These are phyloP conservation scores for Blumeria hordei DNA, from an alignment of 2,329 filamentous ascomycete genomes.

Conservation along the genomic window DNA sequence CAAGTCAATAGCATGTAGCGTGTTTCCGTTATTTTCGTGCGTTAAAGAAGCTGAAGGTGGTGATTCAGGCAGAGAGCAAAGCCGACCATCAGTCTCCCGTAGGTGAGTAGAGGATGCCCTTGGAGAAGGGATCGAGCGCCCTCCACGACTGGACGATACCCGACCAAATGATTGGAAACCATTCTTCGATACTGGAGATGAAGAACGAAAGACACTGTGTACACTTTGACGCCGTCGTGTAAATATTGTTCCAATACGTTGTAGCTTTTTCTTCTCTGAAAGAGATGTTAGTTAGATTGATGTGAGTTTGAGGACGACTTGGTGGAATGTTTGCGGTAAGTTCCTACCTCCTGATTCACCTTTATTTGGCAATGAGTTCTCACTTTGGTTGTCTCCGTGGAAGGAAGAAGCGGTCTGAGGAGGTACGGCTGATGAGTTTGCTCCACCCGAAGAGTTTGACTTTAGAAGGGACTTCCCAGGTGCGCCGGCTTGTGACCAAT, in stretches of 20 bases:
- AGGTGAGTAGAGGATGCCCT: conserved; percentile 34
- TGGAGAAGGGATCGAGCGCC: conserved; percentile 23
- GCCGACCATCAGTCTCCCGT: conserved; percentile 24
- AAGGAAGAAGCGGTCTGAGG: conserved; percentile 10
- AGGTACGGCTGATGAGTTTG: conserved; percentile 3
- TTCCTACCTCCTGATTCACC: background rate
- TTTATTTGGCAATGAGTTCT: conserved; percentile 7
- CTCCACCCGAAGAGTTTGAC: conserved; percentile 12
- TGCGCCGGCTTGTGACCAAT: conserved; percentile 27
- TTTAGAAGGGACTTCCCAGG: conserved; percentile 14
- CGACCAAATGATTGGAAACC: conserved; percentile 30
- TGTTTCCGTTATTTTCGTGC: conserved; percentile 7
- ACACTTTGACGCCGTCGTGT: conserved; percentile 41
- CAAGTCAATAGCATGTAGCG: background rate
- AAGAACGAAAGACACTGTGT: conserved; percentile 29
- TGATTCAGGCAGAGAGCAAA: conserved; percentile 33
- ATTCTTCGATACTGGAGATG: conserved; percentile 32
- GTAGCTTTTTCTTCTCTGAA: background rate
- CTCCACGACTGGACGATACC: conserved; percentile 37
- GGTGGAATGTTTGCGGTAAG: background rate
- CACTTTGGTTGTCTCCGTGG: conserved; percentile 11
- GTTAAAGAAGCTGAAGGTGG: conserved; percentile 17
- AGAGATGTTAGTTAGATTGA: background rate
- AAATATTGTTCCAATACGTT: conserved; percentile 44
- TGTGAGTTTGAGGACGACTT: conserved; percentile 5